Conservation (phyloP, 306 rosid species). For the Sesbania bispinosa region DNA sequence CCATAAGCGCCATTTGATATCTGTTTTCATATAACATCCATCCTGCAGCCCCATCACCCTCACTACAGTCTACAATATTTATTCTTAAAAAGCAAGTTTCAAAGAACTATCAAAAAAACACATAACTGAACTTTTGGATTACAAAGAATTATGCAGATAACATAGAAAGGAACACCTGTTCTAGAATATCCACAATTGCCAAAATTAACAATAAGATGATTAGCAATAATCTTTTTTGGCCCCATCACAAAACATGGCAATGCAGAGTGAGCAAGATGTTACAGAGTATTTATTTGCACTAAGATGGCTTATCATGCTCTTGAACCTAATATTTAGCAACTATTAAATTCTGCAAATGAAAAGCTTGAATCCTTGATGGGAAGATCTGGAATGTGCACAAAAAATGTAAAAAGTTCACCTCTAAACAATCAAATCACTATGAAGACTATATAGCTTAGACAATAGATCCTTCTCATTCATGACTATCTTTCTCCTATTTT, state of each 20-base stretch:
- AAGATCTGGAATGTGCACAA: background rate
- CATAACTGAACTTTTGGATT: too few relatives aligned
- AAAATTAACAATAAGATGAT: background rate
- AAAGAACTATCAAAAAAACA: too few relatives aligned
- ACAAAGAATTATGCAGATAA: too few relatives aligned
- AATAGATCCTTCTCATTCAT: background rate
- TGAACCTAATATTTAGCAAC: background rate
- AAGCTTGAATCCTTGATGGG: background rate
- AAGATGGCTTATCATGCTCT: background rate
- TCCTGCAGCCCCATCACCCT: too few relatives aligned
- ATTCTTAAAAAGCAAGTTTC: too few relatives aligned
- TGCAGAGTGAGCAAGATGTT: background rate
- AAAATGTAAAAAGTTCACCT: background rate
- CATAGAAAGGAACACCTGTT: too few relatives aligned
- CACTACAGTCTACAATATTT: too few relatives aligned
- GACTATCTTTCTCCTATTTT: background rate
- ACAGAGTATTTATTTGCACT: too few relatives aligned
- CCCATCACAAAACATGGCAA: background rate
- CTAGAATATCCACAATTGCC: background rate
- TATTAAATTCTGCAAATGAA: background rate
- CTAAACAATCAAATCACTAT: background rate
- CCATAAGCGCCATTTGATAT: too few relatives aligned
- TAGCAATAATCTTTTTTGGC: background rate
- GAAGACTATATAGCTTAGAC: too few relatives aligned
- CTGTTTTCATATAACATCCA: too few relatives aligned